Evolutionary conservation across 495 filamentous ascomycete genomes (phyloP), one percentile per base, ranked within the genome.

Genomic region (Talaromyces trachyspermus): DNA sequence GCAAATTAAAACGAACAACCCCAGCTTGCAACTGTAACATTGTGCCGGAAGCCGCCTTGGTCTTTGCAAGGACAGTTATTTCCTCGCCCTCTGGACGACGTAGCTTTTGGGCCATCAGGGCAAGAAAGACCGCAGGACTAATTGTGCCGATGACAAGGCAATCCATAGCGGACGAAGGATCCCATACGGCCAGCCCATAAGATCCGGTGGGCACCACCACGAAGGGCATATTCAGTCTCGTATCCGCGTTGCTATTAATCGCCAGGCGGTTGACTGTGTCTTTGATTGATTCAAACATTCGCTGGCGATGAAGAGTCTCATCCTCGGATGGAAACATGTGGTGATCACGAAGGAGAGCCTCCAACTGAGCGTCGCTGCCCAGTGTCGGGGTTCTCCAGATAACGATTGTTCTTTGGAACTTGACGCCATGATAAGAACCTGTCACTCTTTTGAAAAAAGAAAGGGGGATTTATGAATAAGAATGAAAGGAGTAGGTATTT

Each of bases 161-260:
- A 54, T 83, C 76, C 1, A 81, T 70, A 51, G 80, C 77, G 1
- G 79, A 81, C 6, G 61, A 36, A 8, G 64, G 33, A 14, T 72
- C 72, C 68, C 76, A 81, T 20, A 80, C 71, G 4, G 67, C 75
- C 20, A 82, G 64, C n/a, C 66, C 69, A 51, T 79, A 81, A 19
- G 77, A 80, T 0, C 79, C 79, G n/a, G 81, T 75, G 3, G 78
- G 74, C 10, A 69, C 61, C 7, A 82, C 41, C 11, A 78, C 57
- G 20, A 79, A 62, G 3, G 64, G 46, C 17, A 70, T 53, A 2
- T 61, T 49, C 14, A 42, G 24, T 24, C 46, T 35, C 8, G 29
- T 46, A 17, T 37, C 30, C 8, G 26, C 17, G 5, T 19, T n/a
- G 9, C 18, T 37, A 14, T 15, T 18, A 7, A 36, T 5, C 15